Evolutionary conservation across 805 yeast genomes (phyloP), one percentile per base, ranked within the genome.

Genomic region (Candida succiphila): DNA sequence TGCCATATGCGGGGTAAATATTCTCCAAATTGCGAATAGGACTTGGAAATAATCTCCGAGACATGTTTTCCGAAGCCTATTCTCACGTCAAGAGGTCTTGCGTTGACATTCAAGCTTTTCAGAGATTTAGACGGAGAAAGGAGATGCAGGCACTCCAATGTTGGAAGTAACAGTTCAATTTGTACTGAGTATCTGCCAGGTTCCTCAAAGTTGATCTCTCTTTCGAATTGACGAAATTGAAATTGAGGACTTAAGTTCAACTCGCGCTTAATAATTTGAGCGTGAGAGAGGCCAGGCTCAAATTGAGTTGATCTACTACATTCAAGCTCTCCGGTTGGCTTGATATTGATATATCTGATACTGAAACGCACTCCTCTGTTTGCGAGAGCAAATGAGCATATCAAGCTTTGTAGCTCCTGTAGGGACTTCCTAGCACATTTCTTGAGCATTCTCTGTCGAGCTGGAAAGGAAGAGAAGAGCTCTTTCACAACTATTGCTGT

Each of bases 71-170:
- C 69, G 22, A 62, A 42, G 8, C 39, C 44, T 10, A 60, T 37
- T 0, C 37, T 30, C 2, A 35, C 16, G 20, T 54, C 43, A 32
- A 65, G 33, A 0, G 56, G 52, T 25, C 67, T 44, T 5, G 40
- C 36, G 36, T 65, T 65, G 0, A 65, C 51, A 2, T 60, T 45
- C 2, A 63, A n/a, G n/a, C n/a, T n/a, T n/a, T n/a, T n/a, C n/a
- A n/a, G n/a, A n/a, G n/a, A n/a, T n/a, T n/a, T n/a, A n/a, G n/a
- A n/a, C n/a, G n/a, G n/a, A n/a, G n/a, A n/a, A n/a, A n/a, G n/a
- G n/a, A n/a, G n/a, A n/a, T n/a, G n/a, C n/a, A n/a, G n/a, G n/a
- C n/a, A n/a, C n/a, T n/a, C n/a, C n/a, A n/a, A n/a, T n/a, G n/a
- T n/a, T n/a, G n/a, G n/a, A n/a, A n/a, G n/a, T n/a, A n/a, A n/a